Evolutionary conservation across 2,329 filamentous ascomycete genomes (phyloP).

Genomic region (Hymenoscyphus fraxineus): DNA sequence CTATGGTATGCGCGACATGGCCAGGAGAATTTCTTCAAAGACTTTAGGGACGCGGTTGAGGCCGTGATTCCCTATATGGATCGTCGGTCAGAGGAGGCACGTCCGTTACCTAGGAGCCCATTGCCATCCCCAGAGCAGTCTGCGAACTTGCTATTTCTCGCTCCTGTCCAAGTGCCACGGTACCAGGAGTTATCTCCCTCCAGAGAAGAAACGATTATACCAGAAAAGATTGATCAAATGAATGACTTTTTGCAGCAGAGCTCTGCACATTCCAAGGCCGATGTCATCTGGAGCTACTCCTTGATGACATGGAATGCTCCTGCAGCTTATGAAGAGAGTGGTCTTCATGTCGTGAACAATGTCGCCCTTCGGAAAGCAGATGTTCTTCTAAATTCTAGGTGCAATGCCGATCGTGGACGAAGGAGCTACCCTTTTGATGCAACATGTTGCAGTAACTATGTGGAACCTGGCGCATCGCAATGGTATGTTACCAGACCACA

Average conservation of each 20-base stretch:
- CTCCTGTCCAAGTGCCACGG: constrained; percentile 36
- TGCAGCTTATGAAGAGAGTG: constrained; percentile 43
- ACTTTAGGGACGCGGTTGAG: constrained; percentile 46
- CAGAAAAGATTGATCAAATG: constrained; percentile 48
- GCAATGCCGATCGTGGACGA: constrained; percentile 44
- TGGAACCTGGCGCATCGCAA: constrained; percentile 37
- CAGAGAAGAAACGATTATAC: constrained; percentile 42
- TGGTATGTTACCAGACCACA: constrained; percentile 11
- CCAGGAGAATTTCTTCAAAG: constrained; percentile 41
- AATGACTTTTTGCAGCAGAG: constrained; percentile 47
- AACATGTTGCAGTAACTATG: constrained; percentile 51
- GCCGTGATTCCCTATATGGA: constrained; percentile 40
- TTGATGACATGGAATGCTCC: constrained; percentile 42
- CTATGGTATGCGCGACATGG: constrained; percentile 53
- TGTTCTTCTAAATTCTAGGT: constrained; percentile 47
- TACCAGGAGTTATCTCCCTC: constrained; percentile 31
- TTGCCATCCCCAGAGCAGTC: constrained; percentile 22
- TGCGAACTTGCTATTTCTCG: constrained; percentile 30
- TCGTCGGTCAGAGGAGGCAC: constrained; percentile 29
- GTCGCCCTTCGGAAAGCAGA: constrained; percentile 48
- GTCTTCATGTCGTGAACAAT: constrained; percentile 45
- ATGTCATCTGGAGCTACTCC: constrained; percentile 49
- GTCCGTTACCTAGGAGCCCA: constrained; percentile 17
- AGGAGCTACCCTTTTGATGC: constrained; percentile 43
- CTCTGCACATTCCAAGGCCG: constrained; percentile 39